These are phyloP conservation scores for Ceratobasidium sp. DNA, from an alignment of 1,284 basidiomycete genomes.

Conservation along the genomic window DNA sequence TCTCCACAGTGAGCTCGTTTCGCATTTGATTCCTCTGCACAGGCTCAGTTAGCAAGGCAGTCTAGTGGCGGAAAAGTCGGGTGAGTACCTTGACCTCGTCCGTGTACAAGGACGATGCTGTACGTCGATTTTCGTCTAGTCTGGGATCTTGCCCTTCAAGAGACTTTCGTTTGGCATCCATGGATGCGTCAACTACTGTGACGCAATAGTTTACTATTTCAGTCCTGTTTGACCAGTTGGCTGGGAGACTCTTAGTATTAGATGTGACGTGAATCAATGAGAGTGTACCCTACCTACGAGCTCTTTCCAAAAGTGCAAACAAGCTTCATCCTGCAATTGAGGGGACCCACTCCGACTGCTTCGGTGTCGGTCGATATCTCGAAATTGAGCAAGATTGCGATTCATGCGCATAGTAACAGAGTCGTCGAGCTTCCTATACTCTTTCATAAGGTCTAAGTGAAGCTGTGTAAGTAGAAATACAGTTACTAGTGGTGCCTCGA, in stretches of 20 bases:
- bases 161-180: constrained; percentile 63
- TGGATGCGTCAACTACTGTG: constrained; percentile 68
- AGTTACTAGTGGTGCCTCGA: background rate
- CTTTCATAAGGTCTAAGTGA: constrained; percentile 74
- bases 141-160: constrained; percentile 40
- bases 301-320: constrained; percentile 80
- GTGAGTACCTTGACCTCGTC: constrained; percentile 74
- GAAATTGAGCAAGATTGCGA: constrained; percentile 77
- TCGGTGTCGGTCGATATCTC: constrained; percentile 63
- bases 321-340: constrained; percentile 60
- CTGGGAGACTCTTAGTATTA: constrained; percentile 51
- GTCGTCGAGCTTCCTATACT: constrained; percentile 87
- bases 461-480: constrained; percentile 1
- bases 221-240: constrained; percentile 82
- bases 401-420: constrained; percentile 83
- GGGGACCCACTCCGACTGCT: constrained; percentile 13
- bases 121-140: constrained; percentile 47
- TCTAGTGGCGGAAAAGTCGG: background rate
- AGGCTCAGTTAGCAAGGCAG: constrained; percentile 14
- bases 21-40: constrained; percentile 75
- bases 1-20: constrained; percentile 80
- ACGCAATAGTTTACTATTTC: constrained; percentile 83
- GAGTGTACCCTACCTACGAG: constrained; percentile 70
- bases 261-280: background rate
- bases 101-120: constrained; percentile 64